Conservation (phyloP, 179 eudicot species). For the Spinacia oleracea region DNA sequence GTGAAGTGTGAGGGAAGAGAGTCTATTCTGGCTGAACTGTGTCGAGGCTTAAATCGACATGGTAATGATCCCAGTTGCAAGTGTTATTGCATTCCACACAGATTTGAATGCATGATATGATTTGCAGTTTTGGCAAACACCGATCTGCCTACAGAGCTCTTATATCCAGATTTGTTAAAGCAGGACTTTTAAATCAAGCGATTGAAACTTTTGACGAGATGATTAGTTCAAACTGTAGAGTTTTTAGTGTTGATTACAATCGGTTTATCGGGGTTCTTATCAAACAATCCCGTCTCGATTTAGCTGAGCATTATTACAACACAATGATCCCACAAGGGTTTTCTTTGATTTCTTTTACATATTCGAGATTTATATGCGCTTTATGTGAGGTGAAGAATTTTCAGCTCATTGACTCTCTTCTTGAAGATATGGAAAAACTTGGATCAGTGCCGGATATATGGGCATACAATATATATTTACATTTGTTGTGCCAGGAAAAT, state of each 20-base stretch:
- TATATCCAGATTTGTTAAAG: conserved; percentile 73
- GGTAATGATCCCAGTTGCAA: conserved; percentile 20
- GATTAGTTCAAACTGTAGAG: conserved; percentile 78
- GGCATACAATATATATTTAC: conserved; percentile 83
- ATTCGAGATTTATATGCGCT: conserved; percentile 81
- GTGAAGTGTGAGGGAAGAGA: background rate
- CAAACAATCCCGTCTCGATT: conserved; percentile 59
- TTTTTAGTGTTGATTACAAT: conserved; percentile 83
- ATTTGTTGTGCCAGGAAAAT: conserved; percentile 67
- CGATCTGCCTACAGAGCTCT: conserved; percentile 72
- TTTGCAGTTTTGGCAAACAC: conserved; percentile 51
- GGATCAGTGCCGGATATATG: conserved; percentile 73
- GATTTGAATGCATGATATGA: conserved; percentile 46
- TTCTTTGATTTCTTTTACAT: conserved; percentile 78
- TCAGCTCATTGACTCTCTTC: conserved; percentile 55
- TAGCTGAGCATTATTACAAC: conserved; percentile 70
- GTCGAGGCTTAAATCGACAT: conserved; percentile 25
- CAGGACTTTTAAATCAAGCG: conserved; percentile 82
- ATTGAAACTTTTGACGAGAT: conserved; percentile 83
- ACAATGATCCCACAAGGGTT: conserved; percentile 63
- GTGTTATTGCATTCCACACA: conserved; percentile 29
- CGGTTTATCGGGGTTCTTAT: conserved; percentile 87
- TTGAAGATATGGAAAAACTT: conserved; percentile 73
- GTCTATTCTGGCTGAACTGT: conserved; percentile 12
- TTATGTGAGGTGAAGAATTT: conserved; percentile 70